phyloP scores from a whole-genome alignment of 1,284 basidiomycete genomes.

The Cronartium ribicola region DNA sequence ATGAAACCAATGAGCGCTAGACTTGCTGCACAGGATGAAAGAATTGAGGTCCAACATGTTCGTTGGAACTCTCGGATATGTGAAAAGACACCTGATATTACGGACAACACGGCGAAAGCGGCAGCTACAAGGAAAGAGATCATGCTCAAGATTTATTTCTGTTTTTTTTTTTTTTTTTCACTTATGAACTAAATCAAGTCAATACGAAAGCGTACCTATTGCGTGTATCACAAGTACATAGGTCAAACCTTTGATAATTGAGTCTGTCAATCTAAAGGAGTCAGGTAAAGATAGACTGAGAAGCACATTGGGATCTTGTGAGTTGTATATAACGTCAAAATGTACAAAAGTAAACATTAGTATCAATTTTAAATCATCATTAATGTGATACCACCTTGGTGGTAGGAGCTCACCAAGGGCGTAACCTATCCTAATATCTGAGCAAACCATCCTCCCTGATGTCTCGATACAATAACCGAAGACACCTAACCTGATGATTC shows the following conservation, averaged over 20 bases:
- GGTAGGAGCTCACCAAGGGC: slow-evolving; percentile 6
- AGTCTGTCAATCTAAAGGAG: not conserved
- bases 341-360: not conserved
- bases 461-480: slow-evolving; percentile 30
- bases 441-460: not conserved
- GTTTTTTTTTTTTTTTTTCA: not conserved
- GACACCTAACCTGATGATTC: slow-evolving; percentile 24
- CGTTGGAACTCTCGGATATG: slow-evolving; percentile 24
- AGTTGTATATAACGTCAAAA: not conserved
- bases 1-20: slow-evolving; percentile 15
- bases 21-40: slow-evolving; percentile 9
- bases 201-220: slow-evolving; percentile 11
- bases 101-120: slow-evolving; percentile 3
- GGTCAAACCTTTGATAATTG: slow-evolving; percentile 14
- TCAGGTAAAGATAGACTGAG: slow-evolving; percentile 17
- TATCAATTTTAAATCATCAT: not conserved
- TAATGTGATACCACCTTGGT: not conserved
- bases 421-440: slow-evolving; percentile 13
- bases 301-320: slow-evolving; percentile 14
- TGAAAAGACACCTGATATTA: slow-evolving; percentile 16
- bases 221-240: slow-evolving; percentile 22
- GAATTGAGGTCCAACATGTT: slow-evolving; percentile 28
- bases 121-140: not conserved
- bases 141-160: not conserved
- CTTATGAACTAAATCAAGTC: not conserved